A percentile compares a stretch with the other conserved stretches of the same genome.
phyloP scores from a whole-genome alignment of 2,329 filamentous ascomycete genomes.

The Ascochyta pisi region DNA sequence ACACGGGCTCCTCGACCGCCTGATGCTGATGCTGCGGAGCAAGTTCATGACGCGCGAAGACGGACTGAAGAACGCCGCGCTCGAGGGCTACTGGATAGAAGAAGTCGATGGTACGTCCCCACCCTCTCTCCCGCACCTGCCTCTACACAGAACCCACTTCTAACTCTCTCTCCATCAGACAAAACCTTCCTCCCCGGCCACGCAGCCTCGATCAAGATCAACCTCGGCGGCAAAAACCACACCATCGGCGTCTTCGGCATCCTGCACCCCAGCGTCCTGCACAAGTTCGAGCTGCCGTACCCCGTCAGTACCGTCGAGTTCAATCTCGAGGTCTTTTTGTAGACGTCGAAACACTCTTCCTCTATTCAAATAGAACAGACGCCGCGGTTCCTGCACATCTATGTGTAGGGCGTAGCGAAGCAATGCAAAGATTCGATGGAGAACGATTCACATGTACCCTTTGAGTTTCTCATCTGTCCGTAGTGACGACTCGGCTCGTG shows the following conservation, averaged over 20 bases:
- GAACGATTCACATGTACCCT: no score
- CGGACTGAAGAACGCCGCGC: slow-evolving; percentile 62
- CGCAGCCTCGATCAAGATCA: slow-evolving; percentile 82
- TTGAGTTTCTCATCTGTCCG: no score
- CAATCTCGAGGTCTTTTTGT: slow-evolving; percentile 93
- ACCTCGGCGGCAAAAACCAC: slow-evolving; percentile 73
- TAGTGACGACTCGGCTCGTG: no score
- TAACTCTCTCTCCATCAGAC: slow-evolving; percentile 54
- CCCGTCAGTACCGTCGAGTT: slow-evolving; percentile 94
- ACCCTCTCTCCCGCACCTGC: not conserved
- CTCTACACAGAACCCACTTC: not conserved
- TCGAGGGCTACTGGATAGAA: slow-evolving; percentile 88
- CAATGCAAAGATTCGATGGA: no score
- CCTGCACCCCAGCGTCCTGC: slow-evolving; percentile 88
- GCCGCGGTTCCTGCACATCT: no score
- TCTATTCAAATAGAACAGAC: no score
- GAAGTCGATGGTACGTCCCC: slow-evolving; percentile 75
- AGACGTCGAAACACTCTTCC: slow-evolving; percentile 1
- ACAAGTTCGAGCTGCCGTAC: slow-evolving; percentile 92
- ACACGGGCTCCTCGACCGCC: slow-evolving; percentile 88
- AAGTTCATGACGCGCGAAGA: slow-evolving; percentile 81
- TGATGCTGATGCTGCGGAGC: slow-evolving; percentile 89
- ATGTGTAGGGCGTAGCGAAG: no score
- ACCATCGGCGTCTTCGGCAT: slow-evolving; percentile 92
- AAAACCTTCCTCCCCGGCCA: slow-evolving; percentile 91